These are phyloP conservation scores for Verticillium nonalfalfae DNA, from an alignment of 2,329 filamentous ascomycete species.

Conservation along the genomic window DNA sequence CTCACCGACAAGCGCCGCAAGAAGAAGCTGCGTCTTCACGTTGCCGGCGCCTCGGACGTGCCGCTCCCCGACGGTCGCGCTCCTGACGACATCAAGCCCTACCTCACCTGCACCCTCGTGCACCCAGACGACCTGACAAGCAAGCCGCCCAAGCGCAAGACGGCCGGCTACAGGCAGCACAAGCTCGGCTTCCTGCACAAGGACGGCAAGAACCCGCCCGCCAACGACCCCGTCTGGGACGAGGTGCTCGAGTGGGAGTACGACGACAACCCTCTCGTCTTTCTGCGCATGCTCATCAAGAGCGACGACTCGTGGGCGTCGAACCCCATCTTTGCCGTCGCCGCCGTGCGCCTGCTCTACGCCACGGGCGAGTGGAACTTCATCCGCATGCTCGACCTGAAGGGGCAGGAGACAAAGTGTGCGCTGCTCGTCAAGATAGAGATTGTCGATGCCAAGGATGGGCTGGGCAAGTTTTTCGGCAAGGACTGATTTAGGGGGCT, in stretches of 20 bases:
- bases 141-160: slow-evolving; percentile 55
- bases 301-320: slow-evolving; percentile 56
- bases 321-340: slow-evolving; percentile 57
- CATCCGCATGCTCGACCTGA: slow-evolving; percentile 57
- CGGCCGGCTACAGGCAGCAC: slow-evolving; percentile 52
- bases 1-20: slow-evolving; percentile 34
- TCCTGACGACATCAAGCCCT: slow-evolving; percentile 51
- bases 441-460: slow-evolving; percentile 31
- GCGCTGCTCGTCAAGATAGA: slow-evolving; percentile 57
- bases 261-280: slow-evolving; percentile 59
- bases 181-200: slow-evolving; percentile 47
- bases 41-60: slow-evolving; percentile 57
- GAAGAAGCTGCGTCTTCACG: slow-evolving; percentile 48
- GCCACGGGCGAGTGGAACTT: slow-evolving; percentile 53
- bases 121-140: slow-evolving; percentile 46
- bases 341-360: slow-evolving; percentile 54
- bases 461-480: slow-evolving; percentile 12
- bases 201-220: slow-evolving; percentile 48
- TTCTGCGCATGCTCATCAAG: slow-evolving; percentile 60
- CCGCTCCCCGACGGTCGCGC: slow-evolving; percentile 46
- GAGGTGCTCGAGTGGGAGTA: slow-evolving; percentile 63
- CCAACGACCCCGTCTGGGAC: slow-evolving; percentile 59
- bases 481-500: not conserved
- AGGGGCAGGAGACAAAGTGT: slow-evolving; percentile 57
- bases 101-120: slow-evolving; percentile 58